Conservation (phyloP, 2,329 filamentous ascomycete species). For the Exserohilum turcica region DNA sequence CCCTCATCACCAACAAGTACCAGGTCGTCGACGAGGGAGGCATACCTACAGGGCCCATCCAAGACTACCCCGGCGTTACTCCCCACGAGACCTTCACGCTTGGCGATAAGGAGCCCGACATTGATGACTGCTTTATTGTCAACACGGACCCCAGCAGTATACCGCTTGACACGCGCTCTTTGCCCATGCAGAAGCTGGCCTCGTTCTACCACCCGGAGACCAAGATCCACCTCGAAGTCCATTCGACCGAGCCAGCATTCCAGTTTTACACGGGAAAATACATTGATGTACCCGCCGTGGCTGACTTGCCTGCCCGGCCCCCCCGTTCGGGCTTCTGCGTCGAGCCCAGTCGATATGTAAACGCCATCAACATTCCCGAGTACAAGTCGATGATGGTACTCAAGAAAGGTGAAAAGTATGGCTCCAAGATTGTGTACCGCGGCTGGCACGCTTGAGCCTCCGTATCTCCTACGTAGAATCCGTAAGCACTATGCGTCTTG, state of each 20-base stretch:
- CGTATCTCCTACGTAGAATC: not conserved
- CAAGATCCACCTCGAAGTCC: conserved; percentile 80
- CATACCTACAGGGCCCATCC: conserved; percentile 74
- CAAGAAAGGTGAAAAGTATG: conserved; percentile 84
- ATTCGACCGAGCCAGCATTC: conserved; percentile 92
- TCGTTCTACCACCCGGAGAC: conserved; percentile 74
- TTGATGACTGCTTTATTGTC: conserved; percentile 91
- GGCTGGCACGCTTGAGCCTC: conserved; percentile 68
- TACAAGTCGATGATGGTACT: conserved; percentile 81
- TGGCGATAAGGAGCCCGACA: conserved; percentile 70
- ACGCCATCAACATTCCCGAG: conserved; percentile 79
- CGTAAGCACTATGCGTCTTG: not conserved
- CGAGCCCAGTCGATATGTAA: conserved; percentile 89
- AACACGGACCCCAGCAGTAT: conserved; percentile 63
- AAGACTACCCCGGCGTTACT: conserved; percentile 67
- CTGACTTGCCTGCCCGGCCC: conserved; percentile 65
- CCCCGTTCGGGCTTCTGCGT: conserved; percentile 83
- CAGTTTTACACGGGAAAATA: conserved; percentile 94
- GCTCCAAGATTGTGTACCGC: conserved; percentile 79
- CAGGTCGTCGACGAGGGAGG: conserved; percentile 73
- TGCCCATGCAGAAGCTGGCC: conserved; percentile 69
- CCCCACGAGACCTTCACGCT: conserved; percentile 73
- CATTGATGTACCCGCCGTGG: conserved; percentile 73
- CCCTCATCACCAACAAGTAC: conserved; percentile 65
- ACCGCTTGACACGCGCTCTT: conserved; percentile 57